A percentile compares a stretch with the other conserved stretches of the same genome.
These are phyloP conservation scores for Tylopilus balloui DNA, from an alignment of 768 basidiomycete genomes.

Conservation along the genomic window DNA sequence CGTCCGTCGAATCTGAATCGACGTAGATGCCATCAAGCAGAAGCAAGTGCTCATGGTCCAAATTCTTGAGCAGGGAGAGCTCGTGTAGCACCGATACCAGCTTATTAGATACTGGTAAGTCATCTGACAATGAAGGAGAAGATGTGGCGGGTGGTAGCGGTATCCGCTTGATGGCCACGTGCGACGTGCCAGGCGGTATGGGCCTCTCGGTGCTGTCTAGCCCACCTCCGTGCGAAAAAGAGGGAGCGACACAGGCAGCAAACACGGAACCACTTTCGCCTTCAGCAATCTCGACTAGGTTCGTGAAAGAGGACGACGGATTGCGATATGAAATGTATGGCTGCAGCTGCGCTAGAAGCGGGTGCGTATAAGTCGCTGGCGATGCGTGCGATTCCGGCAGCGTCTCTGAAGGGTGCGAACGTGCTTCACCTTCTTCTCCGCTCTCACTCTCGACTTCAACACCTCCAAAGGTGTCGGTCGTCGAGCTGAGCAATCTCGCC, in stretches of 20 bases:
- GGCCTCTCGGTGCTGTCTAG: conserved; percentile 19
- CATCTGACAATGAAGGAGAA: conserved; percentile 11
- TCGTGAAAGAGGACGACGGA: conserved; percentile 59
- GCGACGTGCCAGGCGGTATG: conserved; percentile 27
- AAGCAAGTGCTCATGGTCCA: conserved; percentile 61
- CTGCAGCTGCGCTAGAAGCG: conserved; percentile 41
- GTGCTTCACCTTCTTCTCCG: conserved; percentile 2
- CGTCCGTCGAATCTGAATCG: conserved; percentile 34
- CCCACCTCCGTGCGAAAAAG: conserved; percentile 1
- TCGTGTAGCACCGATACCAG: conserved; percentile 60
- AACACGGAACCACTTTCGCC: conserved; percentile 77
- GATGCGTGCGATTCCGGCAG: background rate
- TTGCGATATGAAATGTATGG: conserved; percentile 64
- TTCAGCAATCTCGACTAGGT: conserved; percentile 76
- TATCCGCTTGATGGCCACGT: conserved; percentile 79
- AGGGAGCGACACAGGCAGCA: conserved; percentile 34
- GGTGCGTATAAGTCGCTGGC: conserved; percentile 10
- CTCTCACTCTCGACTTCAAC: conserved; percentile 12
- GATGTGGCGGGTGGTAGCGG: conserved; percentile 44
- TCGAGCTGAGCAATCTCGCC: conserved; percentile 27
- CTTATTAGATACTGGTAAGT: conserved; percentile 49
- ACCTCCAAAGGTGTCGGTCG: conserved; percentile 38
- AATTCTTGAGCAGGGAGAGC: conserved; percentile 50
- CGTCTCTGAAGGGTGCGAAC: background rate
- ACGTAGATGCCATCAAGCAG: conserved; percentile 69